Conservation (phyloP, 805 yeast species). For the Starmerella apis region DNA sequence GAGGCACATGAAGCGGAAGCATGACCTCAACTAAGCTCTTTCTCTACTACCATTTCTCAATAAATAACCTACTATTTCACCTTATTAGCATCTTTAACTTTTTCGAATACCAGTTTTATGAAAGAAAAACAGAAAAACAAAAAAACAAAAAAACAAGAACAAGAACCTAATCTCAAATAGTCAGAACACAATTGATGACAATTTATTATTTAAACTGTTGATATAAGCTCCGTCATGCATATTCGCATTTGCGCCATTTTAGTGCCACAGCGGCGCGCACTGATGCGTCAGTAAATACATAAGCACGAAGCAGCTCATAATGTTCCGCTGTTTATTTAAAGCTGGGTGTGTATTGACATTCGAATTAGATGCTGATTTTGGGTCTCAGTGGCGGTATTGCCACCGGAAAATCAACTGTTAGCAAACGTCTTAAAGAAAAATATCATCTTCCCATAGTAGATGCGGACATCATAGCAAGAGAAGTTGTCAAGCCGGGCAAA, state of each 20-base stretch:
- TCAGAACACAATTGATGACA: too few species aligned
- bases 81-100: not conserved
- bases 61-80: not conserved
- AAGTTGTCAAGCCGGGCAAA: constrained; percentile 73
- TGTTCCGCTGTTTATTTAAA: not conserved
- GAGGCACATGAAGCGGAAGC: not conserved
- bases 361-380: constrained; percentile 56
- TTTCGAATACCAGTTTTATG: too few species aligned
- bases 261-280: too few species aligned
- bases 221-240: too few species aligned
- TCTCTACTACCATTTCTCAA: not conserved
- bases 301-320: not conserved
- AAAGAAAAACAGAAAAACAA: too few species aligned
- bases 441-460: constrained; percentile 58
- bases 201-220: too few species aligned
- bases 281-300: not conserved
- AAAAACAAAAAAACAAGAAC: too few species aligned
- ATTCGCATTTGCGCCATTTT: too few species aligned
- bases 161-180: too few species aligned
- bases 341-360: not conserved
- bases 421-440: constrained; percentile 43
- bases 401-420: constrained; percentile 90
- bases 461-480: constrained; percentile 82
- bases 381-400: constrained; percentile 99
- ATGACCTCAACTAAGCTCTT: not conserved